Conservation (phyloP, 768 basidiomycete species). For the Lanmaoa rubissima region DNA sequence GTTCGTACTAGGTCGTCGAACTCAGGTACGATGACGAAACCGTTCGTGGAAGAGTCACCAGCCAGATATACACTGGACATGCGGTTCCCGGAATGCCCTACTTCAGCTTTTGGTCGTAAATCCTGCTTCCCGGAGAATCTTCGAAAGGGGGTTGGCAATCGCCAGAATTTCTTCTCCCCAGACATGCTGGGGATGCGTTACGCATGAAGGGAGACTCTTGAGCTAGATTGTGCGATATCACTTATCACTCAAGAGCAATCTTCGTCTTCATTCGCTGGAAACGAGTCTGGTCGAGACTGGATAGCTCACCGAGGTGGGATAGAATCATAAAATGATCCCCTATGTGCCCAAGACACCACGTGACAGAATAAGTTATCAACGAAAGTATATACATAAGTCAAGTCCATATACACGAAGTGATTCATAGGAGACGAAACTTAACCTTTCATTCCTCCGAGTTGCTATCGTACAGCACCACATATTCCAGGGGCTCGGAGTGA, state of each 20-base stretch:
- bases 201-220: constrained; percentile 7
- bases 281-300: background rate
- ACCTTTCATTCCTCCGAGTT: constrained; percentile 45
- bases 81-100: constrained; percentile 5
- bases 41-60: constrained; percentile 10
- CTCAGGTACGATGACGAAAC: constrained; percentile 25
- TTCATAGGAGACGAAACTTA: background rate
- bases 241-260: background rate
- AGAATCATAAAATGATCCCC: constrained; percentile 2
- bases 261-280: background rate
- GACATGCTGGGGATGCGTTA: constrained; percentile 17
- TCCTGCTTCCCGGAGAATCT: constrained; percentile 9
- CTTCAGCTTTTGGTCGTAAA: background rate
- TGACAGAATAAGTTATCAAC: background rate
- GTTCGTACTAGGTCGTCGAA: constrained; percentile 17
- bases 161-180: constrained; percentile 28
- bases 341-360: constrained; percentile 9
- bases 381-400: background rate
- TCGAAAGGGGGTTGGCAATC: constrained; percentile 24
- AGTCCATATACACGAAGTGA: constrained; percentile 6
- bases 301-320: background rate
- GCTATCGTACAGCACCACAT: constrained; percentile 72
- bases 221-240: background rate
- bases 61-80: constrained; percentile 25
- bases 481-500: constrained; percentile 48